These are phyloP conservation scores for Fusarium luffae DNA, from an alignment of 2,329 filamentous ascomycete species.

Conservation along the genomic window DNA sequence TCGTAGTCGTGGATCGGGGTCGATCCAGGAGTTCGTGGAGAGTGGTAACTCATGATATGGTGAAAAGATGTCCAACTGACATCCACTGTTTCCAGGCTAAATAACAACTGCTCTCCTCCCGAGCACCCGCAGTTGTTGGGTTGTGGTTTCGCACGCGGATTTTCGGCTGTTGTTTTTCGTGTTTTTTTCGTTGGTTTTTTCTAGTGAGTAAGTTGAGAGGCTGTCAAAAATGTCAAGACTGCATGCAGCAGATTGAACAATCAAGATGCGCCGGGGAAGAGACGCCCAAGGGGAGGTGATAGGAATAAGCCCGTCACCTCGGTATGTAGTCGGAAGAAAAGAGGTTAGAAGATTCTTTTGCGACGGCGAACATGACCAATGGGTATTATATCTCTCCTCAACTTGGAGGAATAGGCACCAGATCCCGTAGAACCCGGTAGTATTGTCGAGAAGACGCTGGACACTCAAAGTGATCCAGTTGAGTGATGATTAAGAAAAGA, in stretches of 20 bases:
- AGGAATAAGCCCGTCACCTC: conserved; percentile 66
- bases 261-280: conserved; percentile 41
- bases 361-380: conserved; percentile 67
- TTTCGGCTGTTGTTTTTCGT: conserved; percentile 33
- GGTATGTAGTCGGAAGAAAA: conserved; percentile 70
- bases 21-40: conserved; percentile 57
- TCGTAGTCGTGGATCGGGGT: conserved; percentile 64
- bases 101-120: conserved; percentile 45
- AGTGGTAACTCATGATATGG: conserved; percentile 56
- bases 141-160: conserved; percentile 17
- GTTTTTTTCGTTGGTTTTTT: conserved; percentile 51
- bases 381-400: conserved; percentile 51
- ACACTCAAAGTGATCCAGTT: conserved; percentile 44
- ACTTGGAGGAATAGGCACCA: conserved; percentile 47
- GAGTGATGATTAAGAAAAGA: conserved; percentile 36
- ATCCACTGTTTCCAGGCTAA: conserved; percentile 42
- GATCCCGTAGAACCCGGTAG: conserved; percentile 46
- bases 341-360: conserved; percentile 64
- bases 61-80: conserved; percentile 49
- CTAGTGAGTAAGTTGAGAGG: conserved; percentile 31
- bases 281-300: conserved; percentile 60
- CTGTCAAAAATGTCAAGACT: conserved; percentile 36
- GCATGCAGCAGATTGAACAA: conserved; percentile 41
- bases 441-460: conserved; percentile 46
- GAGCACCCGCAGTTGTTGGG: conserved; percentile 43